These are phyloP conservation scores for Russula olivacea DNA, from an alignment of 768 basidiomycete species.

Conservation along the genomic window DNA sequence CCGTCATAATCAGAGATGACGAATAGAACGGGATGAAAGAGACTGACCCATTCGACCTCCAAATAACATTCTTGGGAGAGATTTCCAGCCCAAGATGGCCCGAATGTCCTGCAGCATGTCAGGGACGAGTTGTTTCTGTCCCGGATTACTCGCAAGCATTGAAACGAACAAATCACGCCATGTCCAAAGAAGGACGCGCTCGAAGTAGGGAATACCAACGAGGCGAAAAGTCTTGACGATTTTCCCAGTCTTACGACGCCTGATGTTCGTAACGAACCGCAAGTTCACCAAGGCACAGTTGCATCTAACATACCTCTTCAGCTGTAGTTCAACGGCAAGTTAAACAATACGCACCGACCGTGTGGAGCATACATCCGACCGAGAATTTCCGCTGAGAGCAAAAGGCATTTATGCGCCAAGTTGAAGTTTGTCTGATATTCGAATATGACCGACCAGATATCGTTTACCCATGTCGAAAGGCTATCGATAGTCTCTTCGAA, in stretches of 20 bases:
- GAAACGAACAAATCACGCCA: constrained; percentile 65
- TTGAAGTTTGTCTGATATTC: constrained; percentile 50
- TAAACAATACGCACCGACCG: constrained; percentile 32
- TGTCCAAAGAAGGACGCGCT: constrained; percentile 50
- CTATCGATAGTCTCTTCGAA: constrained; percentile 50
- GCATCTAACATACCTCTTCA: constrained; percentile 38
- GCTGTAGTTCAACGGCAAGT: constrained; percentile 13
- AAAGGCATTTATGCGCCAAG: constrained; percentile 50
- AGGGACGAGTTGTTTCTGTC: constrained; percentile 35
- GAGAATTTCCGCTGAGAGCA: constrained; percentile 46
- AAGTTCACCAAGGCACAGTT: constrained; percentile 46
- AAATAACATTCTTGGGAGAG: constrained; percentile 46
- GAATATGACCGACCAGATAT: constrained; percentile 58
- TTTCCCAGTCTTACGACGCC: constrained; percentile 36
- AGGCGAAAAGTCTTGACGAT: constrained; percentile 45
- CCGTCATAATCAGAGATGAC: constrained; percentile 7
- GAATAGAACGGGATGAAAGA: constrained; percentile 14
- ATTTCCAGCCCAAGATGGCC: constrained; percentile 42
- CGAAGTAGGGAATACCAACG: constrained; percentile 43
- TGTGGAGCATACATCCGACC: constrained; percentile 38
- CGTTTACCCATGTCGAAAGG: constrained; percentile 52
- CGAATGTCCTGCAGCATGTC: constrained; percentile 60
- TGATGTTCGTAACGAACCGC: constrained; percentile 43
- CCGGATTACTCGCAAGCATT: constrained; percentile 39
- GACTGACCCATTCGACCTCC: constrained; percentile 46